Percentiles rank a stretch among this genome's conserved stretches.
phyloP scores from a whole-genome alignment of 2,329 filamentous ascomycete species.

The Sporothrix protearum region DNA sequence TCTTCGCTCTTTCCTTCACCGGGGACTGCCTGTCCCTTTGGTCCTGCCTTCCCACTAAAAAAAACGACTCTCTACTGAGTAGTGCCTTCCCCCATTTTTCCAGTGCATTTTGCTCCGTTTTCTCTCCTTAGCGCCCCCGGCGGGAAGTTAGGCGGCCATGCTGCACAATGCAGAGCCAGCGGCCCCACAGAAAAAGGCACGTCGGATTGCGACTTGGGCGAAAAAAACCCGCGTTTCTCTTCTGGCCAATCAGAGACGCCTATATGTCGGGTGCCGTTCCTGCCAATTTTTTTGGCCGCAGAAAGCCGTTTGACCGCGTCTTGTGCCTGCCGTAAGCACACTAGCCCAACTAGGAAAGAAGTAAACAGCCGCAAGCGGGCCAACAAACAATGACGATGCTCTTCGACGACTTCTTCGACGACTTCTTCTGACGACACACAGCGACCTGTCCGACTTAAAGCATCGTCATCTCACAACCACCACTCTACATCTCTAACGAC shows the following conservation, averaged over 20 bases:
- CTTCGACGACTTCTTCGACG: neutral
- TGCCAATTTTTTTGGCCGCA: neutral
- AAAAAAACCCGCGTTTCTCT: neutral
- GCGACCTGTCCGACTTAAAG: neutral
- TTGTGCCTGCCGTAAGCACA: neutral
- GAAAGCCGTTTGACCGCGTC: neutral
- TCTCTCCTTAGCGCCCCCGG: neutral
- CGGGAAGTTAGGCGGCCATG: neutral
- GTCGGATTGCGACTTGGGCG: neutral
- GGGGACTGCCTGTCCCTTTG: neutral
- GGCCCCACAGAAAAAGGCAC: slow-evolving; percentile 2
- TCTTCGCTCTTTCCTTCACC: slow-evolving; percentile 18
- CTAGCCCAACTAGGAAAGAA: slow-evolving; percentile 21
- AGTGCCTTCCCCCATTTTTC: neutral
- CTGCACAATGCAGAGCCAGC: slow-evolving; percentile 3
- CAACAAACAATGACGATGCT: neutral
- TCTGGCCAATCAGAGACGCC: neutral
- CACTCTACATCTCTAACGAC: neutral
- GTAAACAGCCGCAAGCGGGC: slow-evolving; percentile 21
- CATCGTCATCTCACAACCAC: neutral
- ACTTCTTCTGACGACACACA: neutral
- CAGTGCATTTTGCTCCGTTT: neutral
- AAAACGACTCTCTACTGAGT: neutral
- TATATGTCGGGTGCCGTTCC: neutral
- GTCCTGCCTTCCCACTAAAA: slow-evolving; percentile 11